Conservation (phyloP, 495 filamentous ascomycete species). For the Neurospora sp. region DNA sequence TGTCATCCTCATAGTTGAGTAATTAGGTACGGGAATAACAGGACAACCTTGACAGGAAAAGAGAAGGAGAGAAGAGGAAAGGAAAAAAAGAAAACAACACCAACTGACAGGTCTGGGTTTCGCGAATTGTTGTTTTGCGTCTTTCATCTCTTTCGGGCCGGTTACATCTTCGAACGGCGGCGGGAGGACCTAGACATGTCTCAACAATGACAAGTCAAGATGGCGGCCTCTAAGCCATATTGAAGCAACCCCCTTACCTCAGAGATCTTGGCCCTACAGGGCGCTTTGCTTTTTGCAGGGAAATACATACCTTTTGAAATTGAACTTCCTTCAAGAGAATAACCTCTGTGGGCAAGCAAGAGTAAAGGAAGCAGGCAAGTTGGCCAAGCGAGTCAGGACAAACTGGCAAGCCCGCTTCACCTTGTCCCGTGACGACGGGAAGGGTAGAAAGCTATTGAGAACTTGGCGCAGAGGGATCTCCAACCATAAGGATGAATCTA, state of each 20-base stretch:
- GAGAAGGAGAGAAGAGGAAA: neutral
- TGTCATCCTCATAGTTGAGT: neutral
- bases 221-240: neutral
- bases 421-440: neutral
- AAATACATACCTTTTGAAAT: neutral
- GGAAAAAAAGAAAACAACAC: neutral
- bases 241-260: neutral
- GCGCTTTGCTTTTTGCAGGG: conserved; percentile 4
- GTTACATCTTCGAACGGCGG: neutral
- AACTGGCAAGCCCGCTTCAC: neutral
- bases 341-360: neutral
- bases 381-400: neutral
- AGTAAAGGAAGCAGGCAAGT: neutral
- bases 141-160: neutral
- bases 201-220: neutral
- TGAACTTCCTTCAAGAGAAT: neutral
- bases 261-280: neutral
- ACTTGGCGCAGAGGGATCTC: neutral
- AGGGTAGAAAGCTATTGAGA: neutral
- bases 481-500: neutral
- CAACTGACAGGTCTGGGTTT: neutral
- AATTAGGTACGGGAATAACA: neutral
- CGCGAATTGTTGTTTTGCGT: neutral
- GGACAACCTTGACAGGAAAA: neutral
- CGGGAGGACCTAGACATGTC: neutral